Evolutionary conservation across 352 stramenopile species (phyloP).

Genomic region (Pythium phragmitis): DNA sequence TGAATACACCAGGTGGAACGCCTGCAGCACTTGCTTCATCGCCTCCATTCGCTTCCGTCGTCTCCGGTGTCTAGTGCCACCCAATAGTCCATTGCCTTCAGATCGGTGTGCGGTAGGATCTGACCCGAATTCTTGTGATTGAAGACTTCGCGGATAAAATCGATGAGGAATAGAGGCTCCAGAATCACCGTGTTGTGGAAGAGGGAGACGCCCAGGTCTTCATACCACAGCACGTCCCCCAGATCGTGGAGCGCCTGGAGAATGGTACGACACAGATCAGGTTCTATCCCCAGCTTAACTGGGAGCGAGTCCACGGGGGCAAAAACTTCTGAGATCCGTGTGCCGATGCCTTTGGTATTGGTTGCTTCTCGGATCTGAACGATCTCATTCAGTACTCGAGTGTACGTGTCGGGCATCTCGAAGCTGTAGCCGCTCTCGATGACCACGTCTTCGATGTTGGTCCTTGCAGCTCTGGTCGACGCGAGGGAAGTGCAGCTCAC

Average conservation of each 20-base stretch:
- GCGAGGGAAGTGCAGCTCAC: not conserved
- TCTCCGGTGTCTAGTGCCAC: not conserved
- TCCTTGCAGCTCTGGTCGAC: not conserved
- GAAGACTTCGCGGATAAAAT: conserved; percentile 15
- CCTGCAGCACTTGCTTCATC: conserved; percentile 5
- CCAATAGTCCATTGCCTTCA: not conserved
- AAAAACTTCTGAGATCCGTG: not conserved
- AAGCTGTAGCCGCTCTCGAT: conserved; percentile 7
- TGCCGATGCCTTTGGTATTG: not conserved
- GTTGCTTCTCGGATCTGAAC: not conserved
- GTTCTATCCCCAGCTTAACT: not conserved
- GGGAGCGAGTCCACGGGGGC: not conserved
- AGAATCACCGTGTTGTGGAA: conserved; percentile 9
- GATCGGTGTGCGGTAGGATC: not conserved
- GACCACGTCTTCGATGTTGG: not conserved
- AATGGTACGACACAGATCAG: conserved; percentile 5
- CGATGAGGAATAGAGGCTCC: conserved; percentile 13
- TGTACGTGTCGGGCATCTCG: conserved; percentile 16
- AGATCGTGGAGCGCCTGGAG: conserved; percentile 14
- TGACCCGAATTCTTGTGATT: conserved; percentile 1
- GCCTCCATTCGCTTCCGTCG: not conserved
- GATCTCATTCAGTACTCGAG: not conserved
- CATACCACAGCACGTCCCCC: conserved; percentile 18
- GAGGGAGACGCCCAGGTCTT: not conserved
- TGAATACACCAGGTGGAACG: conserved; percentile 1